Conservation (phyloP, 2,329 filamentous ascomycete species). For the Huntiella moniliformis region DNA sequence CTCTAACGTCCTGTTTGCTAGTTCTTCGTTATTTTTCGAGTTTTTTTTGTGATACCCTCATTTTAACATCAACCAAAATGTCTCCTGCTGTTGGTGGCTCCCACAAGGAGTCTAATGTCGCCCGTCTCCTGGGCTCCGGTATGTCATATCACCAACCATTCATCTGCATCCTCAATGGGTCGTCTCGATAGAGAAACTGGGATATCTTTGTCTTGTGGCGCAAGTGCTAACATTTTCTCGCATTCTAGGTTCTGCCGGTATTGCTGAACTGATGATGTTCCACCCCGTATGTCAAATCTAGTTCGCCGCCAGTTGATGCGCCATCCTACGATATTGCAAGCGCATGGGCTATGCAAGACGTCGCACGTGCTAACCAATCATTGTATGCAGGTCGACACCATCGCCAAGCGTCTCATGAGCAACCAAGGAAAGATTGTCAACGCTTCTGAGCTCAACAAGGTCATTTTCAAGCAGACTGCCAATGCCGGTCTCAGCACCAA, state of each 20-base stretch:
- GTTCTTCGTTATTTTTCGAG: neutral
- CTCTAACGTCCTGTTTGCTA: neutral
- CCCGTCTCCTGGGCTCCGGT: conserved; percentile 86
- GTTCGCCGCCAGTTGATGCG: neutral
- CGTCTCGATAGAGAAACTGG: neutral
- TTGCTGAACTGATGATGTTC: conserved; percentile 83
- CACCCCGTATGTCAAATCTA: conserved; percentile 46
- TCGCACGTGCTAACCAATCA: neutral
- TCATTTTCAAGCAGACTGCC: conserved; percentile 88
- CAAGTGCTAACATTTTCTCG: neutral
- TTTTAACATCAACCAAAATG: conserved; percentile 13
- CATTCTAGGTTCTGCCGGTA: conserved; percentile 62
- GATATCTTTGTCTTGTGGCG: neutral
- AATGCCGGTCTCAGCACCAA: conserved; percentile 50
- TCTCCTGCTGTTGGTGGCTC: conserved; percentile 40
- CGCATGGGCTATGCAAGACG: neutral
- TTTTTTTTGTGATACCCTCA: conserved; percentile 6
- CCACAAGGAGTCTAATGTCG: conserved; percentile 74
- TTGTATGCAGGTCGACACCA: conserved; percentile 64
- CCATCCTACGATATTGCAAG: neutral
- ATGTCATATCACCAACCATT: conserved; percentile 11
- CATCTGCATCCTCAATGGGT: neutral
- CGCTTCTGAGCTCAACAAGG: conserved; percentile 53
- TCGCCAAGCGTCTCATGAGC: conserved; percentile 98
- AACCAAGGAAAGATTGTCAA: conserved; percentile 46